Conservation (phyloP, 176 grass and related monocot genomes). For the Oryza meyeriana region DNA sequence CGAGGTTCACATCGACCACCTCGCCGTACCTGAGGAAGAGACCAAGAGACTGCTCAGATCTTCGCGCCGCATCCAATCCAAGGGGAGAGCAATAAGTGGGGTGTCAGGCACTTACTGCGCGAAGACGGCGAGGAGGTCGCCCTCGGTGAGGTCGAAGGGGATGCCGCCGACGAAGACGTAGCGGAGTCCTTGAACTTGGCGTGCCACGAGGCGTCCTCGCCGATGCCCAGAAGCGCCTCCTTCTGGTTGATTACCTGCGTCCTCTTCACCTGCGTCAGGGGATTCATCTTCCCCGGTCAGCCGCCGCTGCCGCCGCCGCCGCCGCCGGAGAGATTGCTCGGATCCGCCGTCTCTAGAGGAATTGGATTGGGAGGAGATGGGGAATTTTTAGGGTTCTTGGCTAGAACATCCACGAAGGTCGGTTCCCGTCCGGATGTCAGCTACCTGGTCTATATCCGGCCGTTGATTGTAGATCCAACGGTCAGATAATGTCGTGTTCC, state of each 20-base stretch:
- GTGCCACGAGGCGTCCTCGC: constrained; percentile 84
- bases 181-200: constrained; percentile 92
- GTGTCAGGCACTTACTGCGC: constrained; percentile 40
- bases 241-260: constrained; percentile 84
- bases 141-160: constrained; percentile 87
- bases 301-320: background rate
- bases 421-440: background rate
- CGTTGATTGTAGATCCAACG: background rate
- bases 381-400: constrained; percentile 6
- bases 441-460: background rate
- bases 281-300: constrained; percentile 57
- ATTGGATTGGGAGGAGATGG: background rate
- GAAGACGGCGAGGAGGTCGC: constrained; percentile 86
- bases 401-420: background rate
- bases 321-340: background rate
- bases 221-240: constrained; percentile 79
- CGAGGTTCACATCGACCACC: constrained; percentile 90
- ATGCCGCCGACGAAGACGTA: constrained; percentile 92
- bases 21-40: constrained; percentile 70
- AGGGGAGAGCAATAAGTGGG: background rate
- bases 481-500: background rate
- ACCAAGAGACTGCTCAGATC: background rate
- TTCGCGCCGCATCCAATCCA: background rate
- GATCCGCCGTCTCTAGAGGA: background rate
- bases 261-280: constrained; percentile 79